Conservation (phyloP, 148 eudicot genomes). For the Vaccinium darrowii region DNA sequence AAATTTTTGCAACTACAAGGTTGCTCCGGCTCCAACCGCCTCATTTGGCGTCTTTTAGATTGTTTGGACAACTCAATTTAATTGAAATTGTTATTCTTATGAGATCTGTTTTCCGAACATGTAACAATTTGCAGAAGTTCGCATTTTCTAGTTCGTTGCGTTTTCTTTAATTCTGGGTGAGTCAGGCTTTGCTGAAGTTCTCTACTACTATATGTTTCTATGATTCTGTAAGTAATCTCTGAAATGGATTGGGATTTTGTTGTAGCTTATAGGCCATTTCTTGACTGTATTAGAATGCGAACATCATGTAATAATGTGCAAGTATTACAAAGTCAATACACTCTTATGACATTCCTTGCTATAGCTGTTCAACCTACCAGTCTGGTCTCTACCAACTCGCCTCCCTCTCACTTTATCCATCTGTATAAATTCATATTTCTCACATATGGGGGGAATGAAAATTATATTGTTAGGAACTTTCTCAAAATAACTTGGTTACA, state of each 20-base stretch:
- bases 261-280: not conserved
- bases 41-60: constrained; percentile 21
- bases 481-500: no score
- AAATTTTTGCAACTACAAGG: constrained; percentile 35
- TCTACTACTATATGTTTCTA: not conserved
- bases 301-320: no score
- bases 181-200: not conserved
- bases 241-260: not conserved
- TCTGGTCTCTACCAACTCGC: no score
- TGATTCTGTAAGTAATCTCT: not conserved
- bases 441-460: no score
- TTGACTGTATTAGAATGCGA: not conserved
- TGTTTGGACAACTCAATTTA: not conserved
- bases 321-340: no score
- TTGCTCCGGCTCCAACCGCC: constrained; percentile 21
- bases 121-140: not conserved
- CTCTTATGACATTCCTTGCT: no score
- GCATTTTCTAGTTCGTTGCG: not conserved
- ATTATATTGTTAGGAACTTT: no score
- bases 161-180: not conserved
- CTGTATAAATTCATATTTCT: no score
- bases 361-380: no score
- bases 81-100: not conserved
- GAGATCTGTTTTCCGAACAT: not conserved
- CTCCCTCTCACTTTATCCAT: no score